A percentile compares a stretch with the other conserved stretches of the same genome.
phyloP scores from a whole-genome alignment of 805 yeast genomes.

The Saturnispora serradocipensis region DNA sequence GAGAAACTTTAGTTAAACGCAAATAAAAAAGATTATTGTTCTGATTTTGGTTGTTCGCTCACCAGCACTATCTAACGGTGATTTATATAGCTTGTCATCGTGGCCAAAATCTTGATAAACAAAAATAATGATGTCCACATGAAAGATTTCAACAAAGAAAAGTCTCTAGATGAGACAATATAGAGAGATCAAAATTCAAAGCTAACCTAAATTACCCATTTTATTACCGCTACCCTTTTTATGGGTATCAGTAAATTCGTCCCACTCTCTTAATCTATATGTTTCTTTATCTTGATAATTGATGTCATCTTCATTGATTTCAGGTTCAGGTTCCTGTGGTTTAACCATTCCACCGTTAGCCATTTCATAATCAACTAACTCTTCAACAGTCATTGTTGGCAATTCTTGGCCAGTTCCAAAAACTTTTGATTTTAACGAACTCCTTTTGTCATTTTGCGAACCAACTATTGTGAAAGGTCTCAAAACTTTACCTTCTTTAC shows the following conservation, averaged over 20 bases:
- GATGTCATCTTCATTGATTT: constrained; percentile 53
- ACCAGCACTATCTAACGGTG: no score
- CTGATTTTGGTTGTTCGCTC: no score
- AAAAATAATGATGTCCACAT: background rate
- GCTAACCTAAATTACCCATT: constrained; percentile 47
- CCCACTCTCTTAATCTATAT: constrained; percentile 79
- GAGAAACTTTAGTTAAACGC: no score
- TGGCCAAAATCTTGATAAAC: background rate
- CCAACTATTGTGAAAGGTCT: constrained; percentile 76
- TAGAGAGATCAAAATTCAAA: background rate
- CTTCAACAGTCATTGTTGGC: constrained; percentile 94
- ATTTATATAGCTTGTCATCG: no score
- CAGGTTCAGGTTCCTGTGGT: constrained; percentile 33
- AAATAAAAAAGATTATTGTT: no score
- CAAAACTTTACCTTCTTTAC: constrained; percentile 67
- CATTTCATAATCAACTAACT: constrained; percentile 76
- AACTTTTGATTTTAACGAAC: constrained; percentile 53
- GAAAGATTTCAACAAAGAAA: no score
- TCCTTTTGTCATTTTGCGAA: constrained; percentile 30
- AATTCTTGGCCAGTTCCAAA: constrained; percentile 86
- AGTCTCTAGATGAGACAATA: background rate
- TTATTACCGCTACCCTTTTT: constrained; percentile 90
- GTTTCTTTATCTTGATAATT: constrained; percentile 57
- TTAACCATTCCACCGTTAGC: constrained; percentile 71
- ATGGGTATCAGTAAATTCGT: constrained; percentile 79